Conservation (phyloP, 2,329 filamentous ascomycete species). For the Reticulascus tulasneorum region DNA sequence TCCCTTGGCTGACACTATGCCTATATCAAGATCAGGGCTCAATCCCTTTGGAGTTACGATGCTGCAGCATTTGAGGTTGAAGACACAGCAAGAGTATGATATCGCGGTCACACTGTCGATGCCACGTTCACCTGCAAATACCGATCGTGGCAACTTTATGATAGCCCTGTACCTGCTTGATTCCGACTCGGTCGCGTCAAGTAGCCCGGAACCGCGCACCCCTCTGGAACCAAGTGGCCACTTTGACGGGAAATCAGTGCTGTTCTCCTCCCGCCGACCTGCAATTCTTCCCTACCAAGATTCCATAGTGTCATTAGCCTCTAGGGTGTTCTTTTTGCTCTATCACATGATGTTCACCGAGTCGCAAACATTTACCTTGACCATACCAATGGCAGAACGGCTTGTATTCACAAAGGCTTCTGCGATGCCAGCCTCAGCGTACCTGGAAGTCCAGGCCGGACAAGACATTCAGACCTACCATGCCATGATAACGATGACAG, state of each 20-base stretch:
- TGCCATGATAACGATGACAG: slow-evolving; percentile 64
- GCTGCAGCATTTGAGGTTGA: slow-evolving; percentile 49
- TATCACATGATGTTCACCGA: slow-evolving; percentile 66
- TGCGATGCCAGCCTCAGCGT: slow-evolving; percentile 41
- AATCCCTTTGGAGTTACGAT: slow-evolving; percentile 50
- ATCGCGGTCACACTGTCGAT: slow-evolving; percentile 70
- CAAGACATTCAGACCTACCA: slow-evolving; percentile 73
- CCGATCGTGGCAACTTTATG: slow-evolving; percentile 90
- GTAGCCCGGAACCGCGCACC: slow-evolving; percentile 14
- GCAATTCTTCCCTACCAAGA: slow-evolving; percentile 78
- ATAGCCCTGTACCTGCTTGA: slow-evolving; percentile 69
- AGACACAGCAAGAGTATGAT: slow-evolving; percentile 78
- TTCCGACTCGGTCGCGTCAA: slow-evolving; percentile 24
- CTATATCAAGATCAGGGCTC: slow-evolving; percentile 43
- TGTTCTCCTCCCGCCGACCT: slow-evolving; percentile 66
- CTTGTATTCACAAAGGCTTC: slow-evolving; percentile 53
- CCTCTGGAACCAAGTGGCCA: slow-evolving; percentile 25
- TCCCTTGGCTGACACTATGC: background rate
- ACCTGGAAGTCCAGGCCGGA: slow-evolving; percentile 65
- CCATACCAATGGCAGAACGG: slow-evolving; percentile 68
- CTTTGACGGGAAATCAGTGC: slow-evolving; percentile 35
- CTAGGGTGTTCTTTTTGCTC: slow-evolving; percentile 59
- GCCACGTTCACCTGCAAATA: slow-evolving; percentile 73
- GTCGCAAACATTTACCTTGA: slow-evolving; percentile 59
- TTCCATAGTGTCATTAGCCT: slow-evolving; percentile 58